Evolutionary conservation across 148 eudicot species (phyloP).

Genomic region (Polygonum aviculare): DNA sequence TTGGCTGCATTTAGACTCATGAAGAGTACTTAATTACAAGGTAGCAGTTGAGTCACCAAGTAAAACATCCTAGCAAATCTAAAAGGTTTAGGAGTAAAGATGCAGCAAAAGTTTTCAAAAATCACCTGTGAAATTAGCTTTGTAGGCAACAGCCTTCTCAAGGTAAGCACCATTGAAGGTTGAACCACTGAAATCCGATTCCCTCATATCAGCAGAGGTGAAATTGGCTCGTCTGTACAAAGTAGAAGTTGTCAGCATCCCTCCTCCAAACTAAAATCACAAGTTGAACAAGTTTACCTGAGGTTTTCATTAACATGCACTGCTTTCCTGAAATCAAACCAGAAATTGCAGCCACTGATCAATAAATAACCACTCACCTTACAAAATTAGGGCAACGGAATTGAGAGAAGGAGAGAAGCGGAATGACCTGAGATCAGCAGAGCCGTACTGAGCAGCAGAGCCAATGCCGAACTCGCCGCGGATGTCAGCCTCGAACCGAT

Average conservation of each 20-base stretch:
- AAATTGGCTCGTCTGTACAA: constrained; percentile 83
- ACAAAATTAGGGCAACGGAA: neutral
- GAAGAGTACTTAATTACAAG: neutral
- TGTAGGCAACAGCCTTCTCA: constrained; percentile 97
- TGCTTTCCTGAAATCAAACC: constrained; percentile 56
- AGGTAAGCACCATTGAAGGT: constrained; percentile 97
- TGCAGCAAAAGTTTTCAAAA: neutral
- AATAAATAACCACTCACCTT: neutral
- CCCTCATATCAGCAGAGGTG: constrained; percentile 97
- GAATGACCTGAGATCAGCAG: constrained; percentile 75
- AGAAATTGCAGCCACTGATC: neutral
- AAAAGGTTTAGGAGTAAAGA: neutral
- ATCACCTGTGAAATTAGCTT: constrained; percentile 87
- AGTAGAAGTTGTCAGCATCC: neutral
- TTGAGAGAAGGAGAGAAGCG: neutral
- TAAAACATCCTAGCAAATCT: neutral
- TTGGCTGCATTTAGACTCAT: neutral
- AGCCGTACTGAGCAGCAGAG: constrained; percentile 95
- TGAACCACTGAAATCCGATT: constrained; percentile 95
- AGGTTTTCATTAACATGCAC: constrained; percentile 83
- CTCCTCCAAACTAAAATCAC: neutral
- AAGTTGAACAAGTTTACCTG: constrained; percentile 39
- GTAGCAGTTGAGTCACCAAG: neutral
- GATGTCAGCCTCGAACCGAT: constrained; percentile 78
- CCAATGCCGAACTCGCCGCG: constrained; percentile 96